Evolutionary conservation across 2,329 filamentous ascomycete genomes (phyloP).

Genomic region (Trichoderma hamatum): DNA sequence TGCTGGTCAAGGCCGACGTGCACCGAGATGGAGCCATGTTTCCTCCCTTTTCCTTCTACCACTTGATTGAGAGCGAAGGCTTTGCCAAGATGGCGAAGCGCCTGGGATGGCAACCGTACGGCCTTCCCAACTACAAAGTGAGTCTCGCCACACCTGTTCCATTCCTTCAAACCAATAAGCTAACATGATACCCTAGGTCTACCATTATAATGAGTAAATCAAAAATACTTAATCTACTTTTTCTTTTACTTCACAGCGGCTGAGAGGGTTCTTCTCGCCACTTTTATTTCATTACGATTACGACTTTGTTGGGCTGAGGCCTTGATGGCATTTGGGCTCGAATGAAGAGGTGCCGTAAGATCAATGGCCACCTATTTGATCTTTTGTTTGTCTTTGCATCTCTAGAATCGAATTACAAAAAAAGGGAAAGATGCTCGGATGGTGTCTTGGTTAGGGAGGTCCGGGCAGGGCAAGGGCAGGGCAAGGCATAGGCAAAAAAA

Average conservation of each 20-base stretch:
- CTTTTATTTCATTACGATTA: slow-evolving; percentile 26
- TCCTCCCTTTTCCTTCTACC: slow-evolving; percentile 92
- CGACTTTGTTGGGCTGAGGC: slow-evolving; percentile 21
- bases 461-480: slow-evolving; percentile 15
- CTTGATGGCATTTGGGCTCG: neutral
- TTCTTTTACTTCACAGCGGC: slow-evolving; percentile 5
- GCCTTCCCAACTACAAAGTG: slow-evolving; percentile 97
- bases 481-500: neutral
- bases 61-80: slow-evolving; percentile 96
- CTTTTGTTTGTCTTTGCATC: slow-evolving; percentile 7
- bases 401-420: slow-evolving; percentile 13
- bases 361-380: slow-evolving; percentile 4
- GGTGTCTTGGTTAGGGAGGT: slow-evolving; percentile 23
- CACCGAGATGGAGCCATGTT: slow-evolving; percentile 99
- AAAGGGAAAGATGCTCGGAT: neutral
- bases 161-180: neutral
- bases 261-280: neutral
- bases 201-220: slow-evolving; percentile 82
- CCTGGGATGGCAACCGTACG: slow-evolving; percentile 81
- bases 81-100: slow-evolving; percentile 96
- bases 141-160: slow-evolving; percentile 36
- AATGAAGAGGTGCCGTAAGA: neutral
- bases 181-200: slow-evolving; percentile 64
- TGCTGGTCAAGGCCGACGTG: slow-evolving; percentile 94
- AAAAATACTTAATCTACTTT: neutral